These are phyloP conservation scores for Tricladium varicosporioides DNA, from an alignment of 2,329 filamentous ascomycete species.

Conservation along the genomic window DNA sequence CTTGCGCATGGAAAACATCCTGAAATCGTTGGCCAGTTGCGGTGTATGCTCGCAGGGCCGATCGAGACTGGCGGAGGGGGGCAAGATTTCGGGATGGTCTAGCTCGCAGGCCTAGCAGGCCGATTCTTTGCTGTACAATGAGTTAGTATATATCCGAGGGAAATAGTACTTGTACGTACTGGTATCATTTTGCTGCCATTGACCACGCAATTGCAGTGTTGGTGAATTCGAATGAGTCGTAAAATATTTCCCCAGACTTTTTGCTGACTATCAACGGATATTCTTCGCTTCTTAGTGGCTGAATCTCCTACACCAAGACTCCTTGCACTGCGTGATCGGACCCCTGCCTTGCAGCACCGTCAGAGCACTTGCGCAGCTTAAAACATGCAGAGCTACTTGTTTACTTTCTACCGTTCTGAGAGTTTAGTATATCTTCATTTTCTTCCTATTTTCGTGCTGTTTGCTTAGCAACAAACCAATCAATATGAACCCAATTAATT, in stretches of 20 bases:
- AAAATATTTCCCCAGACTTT: conserved; percentile 13
- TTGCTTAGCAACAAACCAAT: neutral
- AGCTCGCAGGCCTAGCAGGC: conserved; percentile 30
- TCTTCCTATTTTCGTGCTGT: neutral
- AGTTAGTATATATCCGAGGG: neutral
- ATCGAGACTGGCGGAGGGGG: conserved; percentile 22
- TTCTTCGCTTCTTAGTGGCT: conserved; percentile 5
- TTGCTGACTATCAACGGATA: conserved; percentile 5
- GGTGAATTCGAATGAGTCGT: conserved; percentile 3
- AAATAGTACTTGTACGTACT: conserved; percentile 15
- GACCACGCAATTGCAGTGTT: conserved; percentile 12
- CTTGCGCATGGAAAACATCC: conserved; percentile 63
- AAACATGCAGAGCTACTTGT: neutral
- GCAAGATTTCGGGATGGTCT: conserved; percentile 28
- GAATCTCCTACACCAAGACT: neutral
- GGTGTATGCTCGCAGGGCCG: conserved; percentile 26
- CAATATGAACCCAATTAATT: neutral
- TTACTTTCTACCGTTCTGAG: neutral
- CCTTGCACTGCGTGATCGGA: neutral
- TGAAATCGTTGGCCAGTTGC: conserved; percentile 37
- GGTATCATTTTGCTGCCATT: conserved; percentile 29
- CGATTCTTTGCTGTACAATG: conserved; percentile 23
- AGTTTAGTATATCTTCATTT: neutral
- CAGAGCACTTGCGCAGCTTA: neutral
- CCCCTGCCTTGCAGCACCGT: neutral